Evolutionary conservation across 257 asterid species (phyloP).

Genomic region (Thymus quinquecostatus): DNA sequence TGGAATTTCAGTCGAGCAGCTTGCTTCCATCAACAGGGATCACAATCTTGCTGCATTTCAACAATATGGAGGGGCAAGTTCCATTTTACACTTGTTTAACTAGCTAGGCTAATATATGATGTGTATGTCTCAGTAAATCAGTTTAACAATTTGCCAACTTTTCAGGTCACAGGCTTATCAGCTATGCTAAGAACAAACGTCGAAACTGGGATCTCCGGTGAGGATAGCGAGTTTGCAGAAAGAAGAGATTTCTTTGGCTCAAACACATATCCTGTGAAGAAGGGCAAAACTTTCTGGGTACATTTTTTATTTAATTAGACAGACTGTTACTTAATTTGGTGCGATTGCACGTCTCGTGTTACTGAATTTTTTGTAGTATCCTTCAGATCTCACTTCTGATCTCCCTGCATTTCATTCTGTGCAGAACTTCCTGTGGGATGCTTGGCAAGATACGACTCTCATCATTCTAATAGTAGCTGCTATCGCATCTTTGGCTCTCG

Average conservation of each 20-base stretch:
- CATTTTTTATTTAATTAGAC: conserved; percentile 17
- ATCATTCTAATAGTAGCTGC: conserved; percentile 89
- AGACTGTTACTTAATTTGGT: conserved; percentile 14
- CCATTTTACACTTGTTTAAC: conserved; percentile 9
- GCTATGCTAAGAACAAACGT: conserved; percentile 63
- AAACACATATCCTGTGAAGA: conserved; percentile 86
- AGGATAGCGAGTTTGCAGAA: conserved; percentile 52
- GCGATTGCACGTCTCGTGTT: conserved; percentile 6
- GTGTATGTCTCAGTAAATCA: neutral
- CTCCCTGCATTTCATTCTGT: conserved; percentile 24
- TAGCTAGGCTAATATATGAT: neutral
- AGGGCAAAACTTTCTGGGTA: conserved; percentile 88
- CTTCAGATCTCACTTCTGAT: conserved; percentile 20
- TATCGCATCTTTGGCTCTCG: conserved; percentile 78
- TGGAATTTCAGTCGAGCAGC: conserved; percentile 72
- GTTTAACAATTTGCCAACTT: conserved; percentile 21
- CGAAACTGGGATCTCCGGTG: conserved; percentile 67
- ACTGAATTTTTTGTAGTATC: neutral
- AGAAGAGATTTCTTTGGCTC: conserved; percentile 73
- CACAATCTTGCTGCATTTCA: conserved; percentile 66
- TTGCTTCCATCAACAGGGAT: conserved; percentile 75
- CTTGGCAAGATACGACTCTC: conserved; percentile 96
- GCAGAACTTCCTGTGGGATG: conserved; percentile 93
- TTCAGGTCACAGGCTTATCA: conserved; percentile 76
- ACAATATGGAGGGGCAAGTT: conserved; percentile 84